Conservation (phyloP, 2,329 filamentous ascomycete genomes). For the Scolecobasidium constrictum region DNA sequence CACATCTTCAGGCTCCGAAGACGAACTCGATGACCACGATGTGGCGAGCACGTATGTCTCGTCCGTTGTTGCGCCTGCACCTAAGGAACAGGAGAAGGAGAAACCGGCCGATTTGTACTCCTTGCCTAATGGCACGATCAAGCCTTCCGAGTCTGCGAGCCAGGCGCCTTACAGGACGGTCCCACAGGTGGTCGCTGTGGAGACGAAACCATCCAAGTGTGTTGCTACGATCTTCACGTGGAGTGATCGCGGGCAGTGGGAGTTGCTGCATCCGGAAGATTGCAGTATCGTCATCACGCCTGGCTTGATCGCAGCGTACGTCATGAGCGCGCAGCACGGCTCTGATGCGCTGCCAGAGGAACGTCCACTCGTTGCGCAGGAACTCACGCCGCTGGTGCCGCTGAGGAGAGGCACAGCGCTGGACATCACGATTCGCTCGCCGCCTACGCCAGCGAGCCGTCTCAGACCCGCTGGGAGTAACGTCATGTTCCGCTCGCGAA, state of each 20-base stretch:
- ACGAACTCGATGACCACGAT: conserved; percentile 43
- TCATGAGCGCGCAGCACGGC: conserved; percentile 39
- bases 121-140: conserved; percentile 46
- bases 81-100: not conserved
- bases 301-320: conserved; percentile 54
- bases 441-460: conserved; percentile 61
- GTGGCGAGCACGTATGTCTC: conserved; percentile 4
- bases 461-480: conserved; percentile 59
- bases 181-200: conserved; percentile 30
- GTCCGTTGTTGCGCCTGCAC: conserved; percentile 1
- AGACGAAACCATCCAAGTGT: conserved; percentile 41
- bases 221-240: conserved; percentile 53
- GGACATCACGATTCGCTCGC: conserved; percentile 88
- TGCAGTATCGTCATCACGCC: conserved; percentile 53
- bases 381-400: conserved; percentile 83
- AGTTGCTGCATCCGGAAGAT: conserved; percentile 49
- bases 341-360: conserved; percentile 15
- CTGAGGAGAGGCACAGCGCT: conserved; percentile 84
- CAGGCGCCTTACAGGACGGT: conserved; percentile 56
- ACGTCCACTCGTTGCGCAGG: conserved; percentile 55
- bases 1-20: conserved; percentile 42
- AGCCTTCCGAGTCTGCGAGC: conserved; percentile 70
- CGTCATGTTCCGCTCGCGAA: conserved; percentile 81
- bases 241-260: conserved; percentile 53
- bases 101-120: conserved; percentile 6